phyloP scores from a whole-genome alignment of 2,329 filamentous ascomycete genomes.

The Rasamsonia emersonii region DNA sequence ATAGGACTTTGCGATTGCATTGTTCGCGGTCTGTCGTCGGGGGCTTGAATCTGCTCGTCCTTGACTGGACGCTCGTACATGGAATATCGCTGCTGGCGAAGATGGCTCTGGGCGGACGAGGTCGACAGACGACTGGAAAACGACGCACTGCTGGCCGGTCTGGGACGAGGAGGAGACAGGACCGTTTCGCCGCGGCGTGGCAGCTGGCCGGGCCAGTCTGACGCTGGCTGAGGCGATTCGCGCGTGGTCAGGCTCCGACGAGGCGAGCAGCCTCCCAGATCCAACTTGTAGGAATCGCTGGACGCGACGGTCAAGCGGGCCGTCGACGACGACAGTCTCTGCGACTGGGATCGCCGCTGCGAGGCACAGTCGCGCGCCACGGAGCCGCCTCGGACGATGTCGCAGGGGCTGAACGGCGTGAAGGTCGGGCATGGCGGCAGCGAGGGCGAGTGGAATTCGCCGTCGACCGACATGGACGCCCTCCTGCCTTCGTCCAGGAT shows the following conservation, averaged over 20 bases:
- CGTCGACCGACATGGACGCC: conserved; percentile 19
- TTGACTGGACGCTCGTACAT: conserved; percentile 8
- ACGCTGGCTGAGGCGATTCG: conserved; percentile 17
- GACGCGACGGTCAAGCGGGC: conserved; percentile 19
- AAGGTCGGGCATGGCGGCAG: conserved; percentile 27
- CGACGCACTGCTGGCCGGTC: too few relatives aligned
- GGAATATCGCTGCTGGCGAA: conserved; percentile 2
- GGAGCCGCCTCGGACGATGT: conserved; percentile 23
- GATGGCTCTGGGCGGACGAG: neutral
- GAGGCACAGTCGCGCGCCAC: conserved; percentile 21
- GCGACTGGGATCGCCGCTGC: conserved; percentile 13
- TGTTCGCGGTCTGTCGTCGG: too few relatives aligned
- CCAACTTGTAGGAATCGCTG: conserved; percentile 15
- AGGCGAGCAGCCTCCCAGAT: conserved; percentile 17
- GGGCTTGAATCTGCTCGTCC: conserved; percentile 3
- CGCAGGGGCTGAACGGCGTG: conserved; percentile 28
- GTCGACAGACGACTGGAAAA: too few relatives aligned
- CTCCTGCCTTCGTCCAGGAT: conserved; percentile 26
- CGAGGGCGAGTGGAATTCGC: conserved; percentile 20
- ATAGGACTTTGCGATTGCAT: conserved; percentile 12
- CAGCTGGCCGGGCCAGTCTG: conserved; percentile 16
- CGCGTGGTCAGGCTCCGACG: conserved; percentile 28
- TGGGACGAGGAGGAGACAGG: too few relatives aligned
- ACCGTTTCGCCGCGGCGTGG: conserved; percentile 24
- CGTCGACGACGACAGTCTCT: conserved; percentile 13